Evolutionary conservation across 805 yeast species (phyloP), one percentile per base, ranked within the genome.

Genomic region (Saccharomycopsis olivae): DNA sequence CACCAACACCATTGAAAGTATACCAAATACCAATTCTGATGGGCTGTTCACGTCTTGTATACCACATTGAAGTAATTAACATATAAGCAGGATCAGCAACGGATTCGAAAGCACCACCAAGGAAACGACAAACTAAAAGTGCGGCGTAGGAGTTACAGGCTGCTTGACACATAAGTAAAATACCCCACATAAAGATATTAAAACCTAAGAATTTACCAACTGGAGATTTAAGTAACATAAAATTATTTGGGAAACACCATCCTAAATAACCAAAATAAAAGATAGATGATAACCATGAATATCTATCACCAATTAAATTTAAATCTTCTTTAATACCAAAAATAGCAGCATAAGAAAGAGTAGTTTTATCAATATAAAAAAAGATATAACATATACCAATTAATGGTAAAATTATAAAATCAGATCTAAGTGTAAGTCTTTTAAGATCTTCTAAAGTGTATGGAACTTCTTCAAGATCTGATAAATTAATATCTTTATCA

Each of bases 51-150:
- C 62, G 61, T 2, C 41, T 49, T 61, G 64, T 59, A 18, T 61
- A 42, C 44, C 64, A 52, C 39, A 59, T 68, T 6, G 53, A 51
- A 40, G 62, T 53, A 23, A 65, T 48, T 45, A 64, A 52, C 28
- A 64, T 48, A 1, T 71, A 71, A 3, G 76, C 69, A 2, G 84
- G 82, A 17, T 75, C 67, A 17, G 75, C 66, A 17, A 66, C 60
- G 41, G 72, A 61, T 51, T 75, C 82, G 2, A 72, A 56, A 44
- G 61, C 44, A 46, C 64, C 51, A 55, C 56, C 50, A 28, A 25
- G 50, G 48, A 24, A 41, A 19, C 48, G 25, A 29, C 24, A 14
- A 46, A 40, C 50, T 61, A 64, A 37, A 57, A 71, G 61, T 3
- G 68, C 61, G 4, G 68, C 65, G 51, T 64, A 70, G 16, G 54